Conservation (phyloP, 257 asterid genomes). For the Solanum dulcamara region DNA sequence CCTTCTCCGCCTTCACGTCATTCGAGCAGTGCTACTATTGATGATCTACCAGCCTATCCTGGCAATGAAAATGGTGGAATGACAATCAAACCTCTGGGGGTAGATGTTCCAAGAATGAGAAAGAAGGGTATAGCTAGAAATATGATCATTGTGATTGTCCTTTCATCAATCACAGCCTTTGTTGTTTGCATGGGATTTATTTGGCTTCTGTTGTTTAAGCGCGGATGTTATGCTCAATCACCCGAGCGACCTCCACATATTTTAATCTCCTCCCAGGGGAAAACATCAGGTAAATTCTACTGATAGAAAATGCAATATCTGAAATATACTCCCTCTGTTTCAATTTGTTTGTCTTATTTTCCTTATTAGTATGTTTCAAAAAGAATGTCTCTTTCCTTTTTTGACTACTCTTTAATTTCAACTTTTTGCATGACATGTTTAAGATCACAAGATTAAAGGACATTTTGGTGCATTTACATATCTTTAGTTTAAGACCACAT, state of each 20-base stretch:
- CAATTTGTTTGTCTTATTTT: background rate
- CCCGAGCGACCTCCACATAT: constrained; percentile 17
- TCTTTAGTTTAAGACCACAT: background rate
- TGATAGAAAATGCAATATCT: background rate
- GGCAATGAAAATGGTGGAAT: constrained; percentile 27
- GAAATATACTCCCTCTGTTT: background rate
- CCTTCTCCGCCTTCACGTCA: constrained; percentile 72
- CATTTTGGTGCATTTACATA: background rate
- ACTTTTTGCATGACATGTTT: background rate
- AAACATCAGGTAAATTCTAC: constrained; percentile 39
- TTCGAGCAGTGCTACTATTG: constrained; percentile 34
- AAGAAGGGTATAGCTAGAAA: constrained; percentile 30
- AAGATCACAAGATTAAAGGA: background rate
- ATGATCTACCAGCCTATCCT: constrained; percentile 26
- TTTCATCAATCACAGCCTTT: constrained; percentile 58
- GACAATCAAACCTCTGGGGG: constrained; percentile 71
- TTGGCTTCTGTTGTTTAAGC: constrained; percentile 43
- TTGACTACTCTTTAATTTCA: background rate
- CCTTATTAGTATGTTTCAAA: background rate
- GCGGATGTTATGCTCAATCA: constrained; percentile 12
- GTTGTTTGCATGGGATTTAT: constrained; percentile 48
- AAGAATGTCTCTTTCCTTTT: background rate
- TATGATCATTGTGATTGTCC: constrained; percentile 37
- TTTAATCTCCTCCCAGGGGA: constrained; percentile 21
- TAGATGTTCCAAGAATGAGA: constrained; percentile 43